These are phyloP conservation scores for Stagonosporopsis rhizophila DNA, from an alignment of 2,329 filamentous ascomycete genomes.

Conservation along the genomic window DNA sequence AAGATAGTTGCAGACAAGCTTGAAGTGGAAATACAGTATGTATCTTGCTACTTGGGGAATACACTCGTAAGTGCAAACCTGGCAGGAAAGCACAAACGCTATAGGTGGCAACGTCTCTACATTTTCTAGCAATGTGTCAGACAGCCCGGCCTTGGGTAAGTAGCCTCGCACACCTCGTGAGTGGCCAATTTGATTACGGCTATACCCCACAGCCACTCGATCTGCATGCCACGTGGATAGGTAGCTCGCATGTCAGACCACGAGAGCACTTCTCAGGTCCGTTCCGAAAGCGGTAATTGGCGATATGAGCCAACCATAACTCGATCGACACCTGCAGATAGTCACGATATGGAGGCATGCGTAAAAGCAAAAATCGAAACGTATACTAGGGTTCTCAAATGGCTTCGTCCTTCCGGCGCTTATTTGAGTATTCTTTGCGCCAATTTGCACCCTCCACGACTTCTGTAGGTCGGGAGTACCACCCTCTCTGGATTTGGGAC, in stretches of 20 bases:
- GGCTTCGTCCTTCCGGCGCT: constrained; percentile 1
- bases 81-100: not conserved
- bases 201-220: constrained; percentile 5
- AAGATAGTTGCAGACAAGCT: too few relatives aligned
- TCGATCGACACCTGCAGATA: not conserved
- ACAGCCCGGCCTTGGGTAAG: not conserved
- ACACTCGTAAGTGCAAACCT: too few relatives aligned
- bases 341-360: not conserved
- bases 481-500: constrained; percentile 30
- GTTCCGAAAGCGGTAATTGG: constrained; percentile 11
- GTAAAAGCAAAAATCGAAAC: not conserved
- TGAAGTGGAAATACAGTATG: too few relatives aligned
- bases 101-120: not conserved
- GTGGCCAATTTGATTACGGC: not conserved
- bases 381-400: not conserved
- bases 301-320: not conserved
- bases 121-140: not conserved
- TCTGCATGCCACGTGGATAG: constrained; percentile 11
- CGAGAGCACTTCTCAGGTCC: constrained; percentile 1
- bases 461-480: constrained; percentile 30
- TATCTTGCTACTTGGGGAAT: too few relatives aligned
- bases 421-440: constrained; percentile 14
- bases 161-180: not conserved
- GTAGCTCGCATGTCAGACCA: constrained; percentile 10
- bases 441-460: constrained; percentile 33